These are phyloP conservation scores for Infundibulicybe gibba DNA, from an alignment of 768 basidiomycete genomes.

Conservation along the genomic window DNA sequence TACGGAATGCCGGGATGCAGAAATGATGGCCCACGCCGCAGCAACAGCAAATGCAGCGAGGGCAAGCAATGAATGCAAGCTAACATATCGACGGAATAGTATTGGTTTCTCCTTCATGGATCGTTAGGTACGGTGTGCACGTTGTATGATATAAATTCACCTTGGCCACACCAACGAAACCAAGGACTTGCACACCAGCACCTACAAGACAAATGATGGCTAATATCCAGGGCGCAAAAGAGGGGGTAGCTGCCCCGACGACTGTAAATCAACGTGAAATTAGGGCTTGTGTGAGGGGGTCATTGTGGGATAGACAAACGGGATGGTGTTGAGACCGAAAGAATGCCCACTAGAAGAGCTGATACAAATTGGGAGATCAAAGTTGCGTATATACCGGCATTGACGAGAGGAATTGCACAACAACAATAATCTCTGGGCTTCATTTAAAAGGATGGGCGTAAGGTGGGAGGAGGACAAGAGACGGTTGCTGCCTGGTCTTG, in stretches of 20 bases:
- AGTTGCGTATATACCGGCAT: constrained; percentile 84
- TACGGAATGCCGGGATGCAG: constrained; percentile 69
- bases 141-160: constrained; percentile 33
- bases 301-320: constrained; percentile 46
- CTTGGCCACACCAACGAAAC: constrained; percentile 80
- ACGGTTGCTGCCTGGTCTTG: not conserved
- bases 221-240: constrained; percentile 70
- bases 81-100: constrained; percentile 65
- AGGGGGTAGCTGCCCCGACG: constrained; percentile 83
- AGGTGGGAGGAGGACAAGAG: constrained; percentile 2
- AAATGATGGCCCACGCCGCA: constrained; percentile 78
- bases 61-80: constrained; percentile 54
- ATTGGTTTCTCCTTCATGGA: constrained; percentile 59
- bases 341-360: constrained; percentile 63
- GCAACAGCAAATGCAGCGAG: constrained; percentile 69
- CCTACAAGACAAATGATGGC: constrained; percentile 73
- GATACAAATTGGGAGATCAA: constrained; percentile 73
- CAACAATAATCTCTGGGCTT: constrained; percentile 88
- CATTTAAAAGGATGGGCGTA: constrained; percentile 40
- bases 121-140: constrained; percentile 1
- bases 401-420: constrained; percentile 87
- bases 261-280: constrained; percentile 39
- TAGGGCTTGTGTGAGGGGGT: not conserved
- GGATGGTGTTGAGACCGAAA: constrained; percentile 74
- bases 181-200: constrained; percentile 76